Conservation (phyloP, 257 asterid species). For the Jacaranda mimosifolia region DNA sequence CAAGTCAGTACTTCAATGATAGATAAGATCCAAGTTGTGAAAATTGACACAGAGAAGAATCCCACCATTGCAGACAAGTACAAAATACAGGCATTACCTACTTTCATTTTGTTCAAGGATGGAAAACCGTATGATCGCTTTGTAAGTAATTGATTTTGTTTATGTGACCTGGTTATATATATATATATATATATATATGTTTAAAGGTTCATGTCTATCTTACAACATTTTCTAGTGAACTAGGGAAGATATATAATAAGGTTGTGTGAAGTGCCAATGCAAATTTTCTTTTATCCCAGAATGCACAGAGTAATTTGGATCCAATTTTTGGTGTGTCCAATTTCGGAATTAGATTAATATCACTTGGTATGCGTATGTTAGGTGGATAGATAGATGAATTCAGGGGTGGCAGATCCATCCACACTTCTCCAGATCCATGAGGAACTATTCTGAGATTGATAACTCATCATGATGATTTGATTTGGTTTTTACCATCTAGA, state of each 20-base stretch:
- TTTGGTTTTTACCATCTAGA: too few species aligned
- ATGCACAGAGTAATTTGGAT: not conserved
- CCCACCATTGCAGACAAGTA: conserved; percentile 72
- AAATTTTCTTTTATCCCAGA: not conserved
- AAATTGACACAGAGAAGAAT: conserved; percentile 78
- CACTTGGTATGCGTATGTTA: too few species aligned
- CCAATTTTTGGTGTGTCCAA: not conserved
- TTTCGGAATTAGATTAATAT: not conserved
- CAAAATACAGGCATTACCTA: conserved; percentile 76
- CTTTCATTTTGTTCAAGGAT: conserved; percentile 78
- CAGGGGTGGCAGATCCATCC: too few species aligned
- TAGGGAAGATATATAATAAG: not conserved
- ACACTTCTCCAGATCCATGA: too few species aligned
- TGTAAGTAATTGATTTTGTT: conserved; percentile 57
- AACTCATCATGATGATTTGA: too few species aligned
- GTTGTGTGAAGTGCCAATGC: not conserved
- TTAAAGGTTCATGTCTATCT: not conserved
- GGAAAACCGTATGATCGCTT: conserved; percentile 76
- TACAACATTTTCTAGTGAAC: not conserved
- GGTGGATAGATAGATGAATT: too few species aligned
- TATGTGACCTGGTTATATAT: not conserved
- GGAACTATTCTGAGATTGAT: too few species aligned
- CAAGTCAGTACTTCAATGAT: conserved; percentile 63
- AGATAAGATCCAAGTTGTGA: conserved; percentile 74
- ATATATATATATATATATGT: too few species aligned